phyloP scores from a whole-genome alignment of 2,329 filamentous ascomycete species.

The Diaporthe sp. region DNA sequence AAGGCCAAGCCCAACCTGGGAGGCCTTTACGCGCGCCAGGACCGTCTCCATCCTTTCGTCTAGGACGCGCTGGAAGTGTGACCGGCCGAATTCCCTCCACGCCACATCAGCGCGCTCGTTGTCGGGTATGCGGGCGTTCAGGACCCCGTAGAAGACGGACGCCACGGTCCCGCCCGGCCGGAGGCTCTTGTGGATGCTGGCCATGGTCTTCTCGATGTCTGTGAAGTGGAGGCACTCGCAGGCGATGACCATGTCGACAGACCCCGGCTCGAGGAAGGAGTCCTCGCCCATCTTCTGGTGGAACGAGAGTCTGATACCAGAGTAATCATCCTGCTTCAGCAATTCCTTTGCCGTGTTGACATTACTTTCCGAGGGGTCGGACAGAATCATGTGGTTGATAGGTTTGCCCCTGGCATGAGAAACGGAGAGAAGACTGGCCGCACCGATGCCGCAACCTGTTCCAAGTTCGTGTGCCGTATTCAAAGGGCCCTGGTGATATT shows the following conservation, averaged over 20 bases:
- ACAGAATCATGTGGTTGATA: slow-evolving; percentile 35
- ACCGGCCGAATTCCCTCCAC: background rate
- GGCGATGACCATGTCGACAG: slow-evolving; percentile 37
- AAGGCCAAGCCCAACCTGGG: background rate
- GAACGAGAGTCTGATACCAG: slow-evolving; percentile 27
- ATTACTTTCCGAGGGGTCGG: slow-evolving; percentile 38
- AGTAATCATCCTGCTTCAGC: slow-evolving; percentile 6
- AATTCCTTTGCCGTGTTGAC: slow-evolving; percentile 22
- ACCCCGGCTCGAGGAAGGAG: slow-evolving; percentile 14
- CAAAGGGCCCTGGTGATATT: slow-evolving; percentile 34
- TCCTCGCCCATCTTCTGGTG: slow-evolving; percentile 33
- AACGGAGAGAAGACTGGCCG: slow-evolving; percentile 26
- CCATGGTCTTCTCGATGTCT: slow-evolving; percentile 33
- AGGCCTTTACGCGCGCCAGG: background rate
- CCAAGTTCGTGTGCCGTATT: slow-evolving; percentile 36
- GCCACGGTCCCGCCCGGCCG: slow-evolving; percentile 38
- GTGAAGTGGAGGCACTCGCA: slow-evolving; percentile 40
- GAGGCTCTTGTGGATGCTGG: slow-evolving; percentile 29
- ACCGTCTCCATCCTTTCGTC: background rate
- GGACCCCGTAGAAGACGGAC: slow-evolving; percentile 36
- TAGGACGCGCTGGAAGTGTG: background rate
- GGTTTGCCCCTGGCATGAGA: slow-evolving; percentile 10
- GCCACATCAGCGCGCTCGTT: slow-evolving; percentile 21
- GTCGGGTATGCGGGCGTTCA: background rate
- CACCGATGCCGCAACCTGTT: slow-evolving; percentile 38